Conservation (phyloP, 2,329 filamentous ascomycete genomes). For the Talaromyces sp. region DNA sequence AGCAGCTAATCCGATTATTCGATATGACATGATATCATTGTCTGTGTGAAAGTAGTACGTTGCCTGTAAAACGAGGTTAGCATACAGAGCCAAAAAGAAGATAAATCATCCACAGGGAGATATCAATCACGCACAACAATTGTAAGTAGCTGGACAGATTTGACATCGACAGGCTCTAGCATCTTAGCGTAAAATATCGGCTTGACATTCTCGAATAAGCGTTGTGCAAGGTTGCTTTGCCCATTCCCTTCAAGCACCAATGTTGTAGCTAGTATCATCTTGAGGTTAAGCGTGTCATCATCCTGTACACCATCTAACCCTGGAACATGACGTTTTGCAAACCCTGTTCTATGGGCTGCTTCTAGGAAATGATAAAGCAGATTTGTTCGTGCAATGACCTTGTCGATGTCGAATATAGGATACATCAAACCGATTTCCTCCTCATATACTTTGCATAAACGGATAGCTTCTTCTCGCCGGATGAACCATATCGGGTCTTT, state of each 20-base stretch:
- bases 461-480: conserved; percentile 71
- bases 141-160: conserved; percentile 55
- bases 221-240: conserved; percentile 67
- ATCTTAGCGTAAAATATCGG: conserved; percentile 62
- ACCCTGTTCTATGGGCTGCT: conserved; percentile 55
- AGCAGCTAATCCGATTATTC: conserved; percentile 76
- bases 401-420: conserved; percentile 72
- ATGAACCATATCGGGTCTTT: conserved; percentile 79
- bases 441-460: conserved; percentile 74
- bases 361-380: conserved; percentile 70
- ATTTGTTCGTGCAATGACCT: conserved; percentile 65
- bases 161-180: conserved; percentile 54
- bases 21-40: conserved; percentile 81
- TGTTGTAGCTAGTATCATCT: conserved; percentile 76
- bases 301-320: conserved; percentile 59
- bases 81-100: background rate
- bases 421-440: conserved; percentile 94
- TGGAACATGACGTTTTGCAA: conserved; percentile 51
- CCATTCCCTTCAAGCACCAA: conserved; percentile 75
- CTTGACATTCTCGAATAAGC: conserved; percentile 73
- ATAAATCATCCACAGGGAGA: conserved; percentile 2
- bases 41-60: conserved; percentile 82
- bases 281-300: conserved; percentile 66
- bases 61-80: conserved; percentile 40
- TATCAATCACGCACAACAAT: conserved; percentile 34